Evolutionary conservation across 495 filamentous ascomycete species (phyloP).

Genomic region (Penicillium atrosanguineum): DNA sequence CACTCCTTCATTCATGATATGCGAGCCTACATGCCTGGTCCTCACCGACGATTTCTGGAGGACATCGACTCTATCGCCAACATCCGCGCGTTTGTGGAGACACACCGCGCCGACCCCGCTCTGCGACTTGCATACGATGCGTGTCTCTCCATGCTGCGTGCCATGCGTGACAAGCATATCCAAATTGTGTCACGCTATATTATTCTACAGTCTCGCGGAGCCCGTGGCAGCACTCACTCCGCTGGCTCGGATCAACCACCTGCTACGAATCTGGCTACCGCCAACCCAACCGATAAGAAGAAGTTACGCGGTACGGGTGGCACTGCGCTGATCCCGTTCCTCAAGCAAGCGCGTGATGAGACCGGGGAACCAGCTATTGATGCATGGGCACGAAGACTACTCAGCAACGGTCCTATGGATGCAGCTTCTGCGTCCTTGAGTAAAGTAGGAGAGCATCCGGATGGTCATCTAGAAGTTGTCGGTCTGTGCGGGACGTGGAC

Average conservation of each 20-base stretch:
- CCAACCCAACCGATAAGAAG: constrained; percentile 41
- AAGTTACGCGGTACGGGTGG: constrained; percentile 88
- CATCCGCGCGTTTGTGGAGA: constrained; percentile 80
- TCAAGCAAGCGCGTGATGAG: constrained; percentile 94
- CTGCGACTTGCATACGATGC: constrained; percentile 85
- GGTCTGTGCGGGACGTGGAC: constrained; percentile 85
- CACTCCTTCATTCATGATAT: constrained; percentile 96
- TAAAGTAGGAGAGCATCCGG: constrained; percentile 63
- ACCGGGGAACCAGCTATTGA: constrained; percentile 90
- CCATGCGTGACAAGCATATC: constrained; percentile 90
- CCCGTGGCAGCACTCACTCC: constrained; percentile 41
- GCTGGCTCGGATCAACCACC: constrained; percentile 41
- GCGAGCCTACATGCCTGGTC: constrained; percentile 93
- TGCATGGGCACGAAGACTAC: constrained; percentile 72
- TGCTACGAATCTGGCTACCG: constrained; percentile 65
- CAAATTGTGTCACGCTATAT: constrained; percentile 97
- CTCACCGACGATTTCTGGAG: constrained; percentile 83
- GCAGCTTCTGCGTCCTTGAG: constrained; percentile 48
- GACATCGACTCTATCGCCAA: constrained; percentile 80
- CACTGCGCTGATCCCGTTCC: constrained; percentile 86
- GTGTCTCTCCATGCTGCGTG: constrained; percentile 85
- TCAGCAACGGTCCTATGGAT: constrained; percentile 55
- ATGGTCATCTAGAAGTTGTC: constrained; percentile 64
- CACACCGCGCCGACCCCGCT: constrained; percentile 54
- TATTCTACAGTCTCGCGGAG: constrained; percentile 62